Base-by-base conservation (phyloP, 2,329 filamentous ascomycete genomes). In the Fusarium luffae region DNA sequence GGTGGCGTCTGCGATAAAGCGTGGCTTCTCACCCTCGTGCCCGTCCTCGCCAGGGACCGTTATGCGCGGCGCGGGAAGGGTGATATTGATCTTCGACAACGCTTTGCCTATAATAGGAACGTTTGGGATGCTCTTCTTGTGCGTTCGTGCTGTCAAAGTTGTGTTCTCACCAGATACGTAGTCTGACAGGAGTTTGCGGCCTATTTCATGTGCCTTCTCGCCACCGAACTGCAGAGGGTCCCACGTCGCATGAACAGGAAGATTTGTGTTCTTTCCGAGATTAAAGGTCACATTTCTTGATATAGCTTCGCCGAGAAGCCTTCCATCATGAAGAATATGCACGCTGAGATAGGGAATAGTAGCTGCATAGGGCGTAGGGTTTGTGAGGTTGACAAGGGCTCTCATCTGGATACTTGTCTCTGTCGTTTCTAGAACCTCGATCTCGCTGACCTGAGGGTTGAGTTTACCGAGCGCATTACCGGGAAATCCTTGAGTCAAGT, bases 101-200 rank as follows among this genome's bases (percentile, higher is more conserved):
- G 92, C 90, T 70, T 89, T 82, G 50, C 93, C 93, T 6, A 98
- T 83, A 7, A 84, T 78, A 1, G 93, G 94, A 54, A 93, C 86
- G 2, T 86, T 81, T 5, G 96, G 95, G 54, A 98, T 89, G 50
- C 90, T 93, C 44, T 84, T 84, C 49, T 86, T 82, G 77, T 97
- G 92, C 4, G 91, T 86, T 76, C 88, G 88, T 12, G 97, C 79
- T 0, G 90, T 92, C 46, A 98, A 81, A 21, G 89, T 93, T 2
- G 92, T 94, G 80, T 98, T 98, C 77, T 87, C 90, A 11, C 94
- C 94, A 5, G 94, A 98, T 13, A 98, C 83, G 75, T 96, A 98
- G 73, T 93, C 89, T 4, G 93, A 97, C 12, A 98, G 80, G 21
- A 98, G 82, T 48, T 94, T 87, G 55, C 88, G 86, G 3, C 92